These are phyloP conservation scores for Hyaloperonospora brassicae DNA, from an alignment of 352 stramenopile species.

Conservation along the genomic window DNA sequence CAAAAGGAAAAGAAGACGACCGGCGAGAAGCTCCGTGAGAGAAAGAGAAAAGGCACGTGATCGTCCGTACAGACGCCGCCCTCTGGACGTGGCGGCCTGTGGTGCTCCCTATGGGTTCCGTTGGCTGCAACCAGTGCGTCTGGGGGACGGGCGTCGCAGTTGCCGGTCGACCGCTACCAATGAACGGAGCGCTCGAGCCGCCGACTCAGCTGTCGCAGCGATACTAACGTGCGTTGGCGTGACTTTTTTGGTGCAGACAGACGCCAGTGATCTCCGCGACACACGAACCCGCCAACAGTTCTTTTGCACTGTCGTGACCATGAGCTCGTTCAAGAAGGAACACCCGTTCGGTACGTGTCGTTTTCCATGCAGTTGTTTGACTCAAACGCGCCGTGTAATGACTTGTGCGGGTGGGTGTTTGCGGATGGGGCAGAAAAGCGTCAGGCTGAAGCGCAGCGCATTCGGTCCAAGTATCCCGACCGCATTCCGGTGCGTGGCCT, in stretches of 20 bases:
- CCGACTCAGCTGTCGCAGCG: too few relatives aligned
- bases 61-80: too few relatives aligned
- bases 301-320: constrained; percentile 18
- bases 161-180: not conserved
- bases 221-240: too few relatives aligned
- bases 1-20: constrained; percentile 28
- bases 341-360: constrained; percentile 68
- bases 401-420: not conserved
- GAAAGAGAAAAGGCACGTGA: too few relatives aligned
- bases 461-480: constrained; percentile 98
- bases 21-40: too few relatives aligned
- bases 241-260: constrained; percentile 4
- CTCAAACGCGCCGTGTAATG: too few relatives aligned
- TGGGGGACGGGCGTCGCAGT: not conserved
- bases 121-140: not conserved
- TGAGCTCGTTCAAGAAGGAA: constrained; percentile 90
- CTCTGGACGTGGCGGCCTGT: too few relatives aligned
- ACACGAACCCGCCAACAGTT: constrained; percentile 12
- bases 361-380: not conserved
- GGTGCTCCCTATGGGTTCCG: constrained; percentile 5
- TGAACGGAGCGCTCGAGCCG: too few relatives aligned
- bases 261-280: constrained; percentile 18
- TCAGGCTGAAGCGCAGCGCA: constrained; percentile 95
- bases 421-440: constrained; percentile 84
- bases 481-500: constrained; percentile 88